phyloP scores from a whole-genome alignment of 176 grass and related monocot species.

The Carex littledalei region DNA sequence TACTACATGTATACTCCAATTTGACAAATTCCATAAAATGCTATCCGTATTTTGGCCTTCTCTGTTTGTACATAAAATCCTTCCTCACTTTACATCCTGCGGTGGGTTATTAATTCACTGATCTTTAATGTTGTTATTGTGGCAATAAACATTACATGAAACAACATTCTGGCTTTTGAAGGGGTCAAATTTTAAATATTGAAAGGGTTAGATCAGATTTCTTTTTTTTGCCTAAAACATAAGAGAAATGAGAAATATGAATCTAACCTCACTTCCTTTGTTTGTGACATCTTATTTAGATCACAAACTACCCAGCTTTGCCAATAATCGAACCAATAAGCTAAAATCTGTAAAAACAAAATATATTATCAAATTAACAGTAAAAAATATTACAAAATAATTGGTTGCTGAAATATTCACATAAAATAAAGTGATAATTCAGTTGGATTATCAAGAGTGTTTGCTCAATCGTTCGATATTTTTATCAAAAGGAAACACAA shows the following conservation, averaged over 20 bases:
- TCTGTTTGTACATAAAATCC: not conserved
- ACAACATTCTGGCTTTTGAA: not conserved
- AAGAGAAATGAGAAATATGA: not conserved
- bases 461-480: not conserved
- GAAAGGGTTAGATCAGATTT: not conserved
- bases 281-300: conserved; percentile 68
- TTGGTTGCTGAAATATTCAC: not conserved
- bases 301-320: not conserved
- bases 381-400: not conserved
- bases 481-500: not conserved
- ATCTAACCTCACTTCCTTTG: conserved; percentile 94
- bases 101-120: not conserved
- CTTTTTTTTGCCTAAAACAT: not conserved
- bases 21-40: not conserved
- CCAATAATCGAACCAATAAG: conserved; percentile 21
- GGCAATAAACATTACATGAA: not conserved
- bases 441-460: not conserved
- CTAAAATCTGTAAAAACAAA: not conserved
- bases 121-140: not conserved
- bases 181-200: not conserved
- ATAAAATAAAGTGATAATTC: not conserved
- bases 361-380: not conserved
- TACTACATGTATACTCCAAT: not conserved
- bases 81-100: not conserved
- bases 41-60: not conserved